Percentiles rank a stretch among this genome's conserved stretches.
Conservation (phyloP, 768 basidiomycete species). For the Lanmaoa pseudosensibilis region DNA sequence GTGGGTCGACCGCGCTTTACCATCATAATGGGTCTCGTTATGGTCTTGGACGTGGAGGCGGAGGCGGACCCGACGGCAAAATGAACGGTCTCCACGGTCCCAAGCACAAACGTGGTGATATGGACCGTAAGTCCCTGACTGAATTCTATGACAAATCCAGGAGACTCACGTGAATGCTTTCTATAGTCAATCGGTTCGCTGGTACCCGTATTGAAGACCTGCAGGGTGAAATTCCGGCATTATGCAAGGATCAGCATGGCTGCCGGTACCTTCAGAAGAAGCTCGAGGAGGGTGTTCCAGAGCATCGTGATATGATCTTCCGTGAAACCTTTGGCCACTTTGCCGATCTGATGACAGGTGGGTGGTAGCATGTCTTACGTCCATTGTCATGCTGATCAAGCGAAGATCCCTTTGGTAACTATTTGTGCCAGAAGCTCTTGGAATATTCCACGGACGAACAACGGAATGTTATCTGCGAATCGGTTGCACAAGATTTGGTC, state of each 20-base stretch:
- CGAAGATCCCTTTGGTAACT: slow-evolving; percentile 97
- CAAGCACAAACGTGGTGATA: slow-evolving; percentile 92
- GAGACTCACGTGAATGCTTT: neutral
- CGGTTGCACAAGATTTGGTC: slow-evolving; percentile 95
- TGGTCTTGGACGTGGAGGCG: slow-evolving; percentile 63
- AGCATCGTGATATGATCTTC: slow-evolving; percentile 99
- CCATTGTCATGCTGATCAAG: neutral
- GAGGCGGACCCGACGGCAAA: slow-evolving; percentile 62
- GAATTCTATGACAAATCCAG: neutral
- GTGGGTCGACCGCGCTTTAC: slow-evolving; percentile 75
- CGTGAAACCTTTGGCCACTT: slow-evolving; percentile 97
- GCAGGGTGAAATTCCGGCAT: slow-evolving; percentile 86
- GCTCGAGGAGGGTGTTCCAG: slow-evolving; percentile 91
- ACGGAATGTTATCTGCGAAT: slow-evolving; percentile 94
- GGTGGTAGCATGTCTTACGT: slow-evolving; percentile 20
- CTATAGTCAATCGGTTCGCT: slow-evolving; percentile 89
- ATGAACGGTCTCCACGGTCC: slow-evolving; percentile 90
- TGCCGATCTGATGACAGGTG: slow-evolving; percentile 96
- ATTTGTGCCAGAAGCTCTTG: slow-evolving; percentile 95
- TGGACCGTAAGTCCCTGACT: slow-evolving; percentile 75
- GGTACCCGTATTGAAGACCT: slow-evolving; percentile 95
- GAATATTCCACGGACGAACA: slow-evolving; percentile 98
- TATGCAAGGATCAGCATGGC: slow-evolving; percentile 99
- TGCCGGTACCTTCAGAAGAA: slow-evolving; percentile 99
- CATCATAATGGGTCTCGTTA: slow-evolving; percentile 78